Base-by-base conservation (phyloP, 306 rosid species). In the Mimosa bimucronata region DNA sequence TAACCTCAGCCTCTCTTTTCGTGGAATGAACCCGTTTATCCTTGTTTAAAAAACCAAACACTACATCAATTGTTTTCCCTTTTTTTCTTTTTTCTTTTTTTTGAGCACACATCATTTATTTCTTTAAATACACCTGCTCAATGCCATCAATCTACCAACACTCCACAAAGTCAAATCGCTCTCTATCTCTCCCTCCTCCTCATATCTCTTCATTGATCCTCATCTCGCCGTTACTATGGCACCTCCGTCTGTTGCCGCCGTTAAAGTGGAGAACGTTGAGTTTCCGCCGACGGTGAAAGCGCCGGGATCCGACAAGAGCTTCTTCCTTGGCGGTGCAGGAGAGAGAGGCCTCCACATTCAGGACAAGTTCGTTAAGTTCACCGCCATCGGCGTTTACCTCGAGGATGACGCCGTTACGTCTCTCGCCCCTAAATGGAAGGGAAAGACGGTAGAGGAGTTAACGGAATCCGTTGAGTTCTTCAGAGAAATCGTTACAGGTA, bases 321-420 rank as follows among this genome's bases (percentile, higher is more conserved):
- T 77, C 66, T 83, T 86, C 83, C 87, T 86, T 2, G 89, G 45
- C 50, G 89, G 89, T 14, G 89, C 87, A 38, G 98, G 98, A 13
- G 92, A 7, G 30, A 87, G 99, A 40, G 97, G 93, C 9, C 68
- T 95, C 10, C 88, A 87, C 52, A 89, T 92, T 34, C 83, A 84
- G 48, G 97, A 89, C 58, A 89, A 90, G 0, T 84, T 90, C 60
- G 87, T 95, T 21, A 92, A 91, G 84, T 89, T 95, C 92, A 92
- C 97, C 2, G 88, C 65, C 30, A 58, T 58, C 31, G 65, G 65
- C 4, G 65, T 58, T 1, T 58, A 58, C 65, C 31, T 58, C 1
- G 31, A 58, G 31, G 65, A 58, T 10, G 31, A 58, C 7, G 65
- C 65, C 31, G 14, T 58, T 11, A 29, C 65, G 2, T 5, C 0